Evolutionary conservation across 2,329 filamentous ascomycete species (phyloP).

Genomic region (Calonectria pteridis): DNA sequence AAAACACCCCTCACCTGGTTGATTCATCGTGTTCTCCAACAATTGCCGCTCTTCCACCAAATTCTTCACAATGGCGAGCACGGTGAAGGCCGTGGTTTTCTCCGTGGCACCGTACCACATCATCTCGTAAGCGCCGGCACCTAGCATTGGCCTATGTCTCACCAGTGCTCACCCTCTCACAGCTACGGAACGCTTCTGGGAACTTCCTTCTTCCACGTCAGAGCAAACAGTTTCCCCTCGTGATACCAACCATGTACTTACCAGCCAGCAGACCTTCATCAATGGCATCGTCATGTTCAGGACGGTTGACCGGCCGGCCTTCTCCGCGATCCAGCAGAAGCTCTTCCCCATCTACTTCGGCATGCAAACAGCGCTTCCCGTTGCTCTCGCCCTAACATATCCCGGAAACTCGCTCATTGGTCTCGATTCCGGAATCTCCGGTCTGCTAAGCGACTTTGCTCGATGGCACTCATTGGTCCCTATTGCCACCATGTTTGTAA

Average conservation of each 20-base stretch:
- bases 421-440: conserved; percentile 61
- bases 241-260: conserved; percentile 23
- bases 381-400: conserved; percentile 82
- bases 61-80: conserved; percentile 57
- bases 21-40: conserved; percentile 10
- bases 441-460: conserved; percentile 71
- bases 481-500: conserved; percentile 76
- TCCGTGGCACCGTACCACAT: conserved; percentile 82
- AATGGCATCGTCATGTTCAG: conserved; percentile 82
- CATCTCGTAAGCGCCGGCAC: conserved; percentile 67
- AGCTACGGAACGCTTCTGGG: conserved; percentile 92
- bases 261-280: conserved; percentile 74
- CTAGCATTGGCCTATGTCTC: neutral
- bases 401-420: conserved; percentile 71
- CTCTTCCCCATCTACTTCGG: conserved; percentile 92
- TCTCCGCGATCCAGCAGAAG: conserved; percentile 82
- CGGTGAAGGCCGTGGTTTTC: conserved; percentile 66
- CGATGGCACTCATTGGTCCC: conserved; percentile 75
- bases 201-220: conserved; percentile 85
- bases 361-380: conserved; percentile 81
- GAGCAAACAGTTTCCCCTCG: neutral
- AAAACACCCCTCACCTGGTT: neutral
- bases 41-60: neutral
- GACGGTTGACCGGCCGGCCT: conserved; percentile 81
- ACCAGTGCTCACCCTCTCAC: conserved; percentile 38